Evolutionary conservation across 495 filamentous ascomycete species (phyloP), one percentile per base, ranked within the genome.

Genomic region (Echria macrotheca): DNA sequence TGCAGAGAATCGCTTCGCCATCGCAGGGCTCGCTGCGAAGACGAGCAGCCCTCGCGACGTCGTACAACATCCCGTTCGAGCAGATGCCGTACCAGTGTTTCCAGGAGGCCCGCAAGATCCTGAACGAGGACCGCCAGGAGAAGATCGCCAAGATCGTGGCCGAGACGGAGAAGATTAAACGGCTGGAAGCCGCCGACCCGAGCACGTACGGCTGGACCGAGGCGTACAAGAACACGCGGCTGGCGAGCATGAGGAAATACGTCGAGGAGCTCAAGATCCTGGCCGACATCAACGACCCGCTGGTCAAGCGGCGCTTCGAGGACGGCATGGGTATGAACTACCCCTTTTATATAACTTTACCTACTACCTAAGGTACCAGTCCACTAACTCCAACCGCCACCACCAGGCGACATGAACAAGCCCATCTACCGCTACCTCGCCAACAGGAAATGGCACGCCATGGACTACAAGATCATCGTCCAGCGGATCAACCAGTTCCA

Each of bases 31-130:
- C 89, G 40, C 81, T 87, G 54, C 82, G 90, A 73, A 85, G 90
- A 45, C 81, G 90, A 60, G 87, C 83, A 4, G 86, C 86, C 4
- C 65, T 94, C 52, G 81, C 81, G 51, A 73, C 74, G 15, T 80
- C 83, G 8, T 69, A 75, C 51, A 80, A 83, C 52, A 72, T 96
- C 48, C 93, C 91, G 39, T 97, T 99, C 68, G 86, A 91, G 66
- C 86, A 90, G 61, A 69, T 95, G 53, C 91, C 91, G 26, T 95
- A 94, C 69, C 90, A 97, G 74, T 91, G 86, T 63, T 99, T 96
- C 77, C 93, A 99, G 68, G 87, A 96, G 68, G 93, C 93, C 32
- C 83, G 90, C 46, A 86, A 87, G 59, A 65, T 97, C 28, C 74
- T 99, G 35, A 75, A 76, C 43, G 77, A 76, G 52, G 93, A 99